Base-by-base conservation (phyloP, 2,329 filamentous ascomycete species). In the Coccinonectria pachysandricola region DNA sequence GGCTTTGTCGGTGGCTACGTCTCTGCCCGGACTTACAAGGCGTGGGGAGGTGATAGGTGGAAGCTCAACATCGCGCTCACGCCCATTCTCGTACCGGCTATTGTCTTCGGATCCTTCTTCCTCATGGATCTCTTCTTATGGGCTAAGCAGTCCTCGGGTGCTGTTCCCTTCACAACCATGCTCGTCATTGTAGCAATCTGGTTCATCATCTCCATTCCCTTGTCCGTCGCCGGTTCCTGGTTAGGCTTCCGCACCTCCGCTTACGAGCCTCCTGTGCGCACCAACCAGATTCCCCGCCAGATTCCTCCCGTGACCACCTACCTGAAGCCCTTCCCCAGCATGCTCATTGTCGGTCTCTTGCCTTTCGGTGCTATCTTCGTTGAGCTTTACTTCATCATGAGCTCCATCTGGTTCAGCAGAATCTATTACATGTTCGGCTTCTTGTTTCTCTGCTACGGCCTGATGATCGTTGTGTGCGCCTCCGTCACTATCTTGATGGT, bases 351-450 rank as follows among this genome's bases (percentile, higher is more conserved):
- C 13, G 91, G 91, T 27, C 77, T 96, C 26, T 68, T 96, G 14
- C 91, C 91, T 0, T 98, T 98, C 47, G 86, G 83, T 23, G 88
- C 91, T 36, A 96, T 98, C 51, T 95, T 96, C 42, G 87, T 96
- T 23, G 91, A 98, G 61, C 75, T 98, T 3, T 96, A 94, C 68
- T 96, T 96, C 59, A 95, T 98, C 64, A 93, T 98, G 84, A 93
- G 79, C 60, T 93, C 84, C 14, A 88, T 98, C 52, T 98, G 91
- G 91, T 94, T 92, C 59, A 88, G 79, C 64, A 85, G 91, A 59
- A 91, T 98, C 41, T 98, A 98, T 68, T 98, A 98, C 70, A 98
- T 98, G 91, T 98, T 98, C 48, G 91, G 91, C 12, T 98, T 98
- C 68, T 65, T 98, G 18, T 98, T 98, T 67, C 71, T 98, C 30